Percentiles rank a stretch among this genome's conserved stretches.
Evolutionary conservation across 2,329 filamentous ascomycete species (phyloP).

Genomic region (Trichoderma endophyticum): DNA sequence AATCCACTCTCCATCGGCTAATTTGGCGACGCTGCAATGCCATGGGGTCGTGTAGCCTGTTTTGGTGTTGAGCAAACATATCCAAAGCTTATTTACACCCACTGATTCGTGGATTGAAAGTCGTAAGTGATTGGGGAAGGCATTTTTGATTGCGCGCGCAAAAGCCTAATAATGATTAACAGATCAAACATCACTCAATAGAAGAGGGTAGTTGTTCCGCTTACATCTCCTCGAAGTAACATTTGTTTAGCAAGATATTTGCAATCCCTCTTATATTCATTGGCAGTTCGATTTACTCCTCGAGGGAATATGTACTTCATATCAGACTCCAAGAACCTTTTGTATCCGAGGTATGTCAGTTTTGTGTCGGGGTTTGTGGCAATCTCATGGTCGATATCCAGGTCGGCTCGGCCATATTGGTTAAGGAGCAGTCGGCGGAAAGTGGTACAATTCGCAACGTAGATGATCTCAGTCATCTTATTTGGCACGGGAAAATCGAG

Average conservation of each 20-base stretch:
- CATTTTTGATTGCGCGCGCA: slow-evolving; percentile 27
- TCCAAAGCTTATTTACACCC: slow-evolving; percentile 28
- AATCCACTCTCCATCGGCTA: slow-evolving; percentile 24
- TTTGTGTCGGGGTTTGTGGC: slow-evolving; percentile 27
- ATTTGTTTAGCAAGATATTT: slow-evolving; percentile 33
- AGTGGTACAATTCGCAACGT: slow-evolving; percentile 32
- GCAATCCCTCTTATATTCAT: slow-evolving; percentile 27
- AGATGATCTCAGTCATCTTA: slow-evolving; percentile 41
- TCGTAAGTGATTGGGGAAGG: slow-evolving; percentile 28
- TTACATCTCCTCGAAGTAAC: slow-evolving; percentile 30
- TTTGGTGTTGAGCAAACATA: slow-evolving; percentile 30
- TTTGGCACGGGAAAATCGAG: slow-evolving; percentile 39
- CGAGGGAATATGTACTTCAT: slow-evolving; percentile 29
- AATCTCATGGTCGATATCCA: slow-evolving; percentile 31
- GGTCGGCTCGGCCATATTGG: slow-evolving; percentile 17
- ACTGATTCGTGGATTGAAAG: slow-evolving; percentile 32
- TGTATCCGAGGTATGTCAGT: slow-evolving; percentile 32
- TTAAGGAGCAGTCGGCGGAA: slow-evolving; percentile 29
- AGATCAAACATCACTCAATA: neutral
- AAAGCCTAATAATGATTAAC: slow-evolving; percentile 26
- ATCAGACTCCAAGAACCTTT: slow-evolving; percentile 30
- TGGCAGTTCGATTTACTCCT: slow-evolving; percentile 21
- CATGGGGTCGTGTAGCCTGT: slow-evolving; percentile 33
- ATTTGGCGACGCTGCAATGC: slow-evolving; percentile 29
- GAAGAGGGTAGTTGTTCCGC: slow-evolving; percentile 1